A percentile compares a stretch with the other conserved stretches of the same genome.
Conservation (phyloP, 1,284 basidiomycete species). For the Tilletia setariae region DNA sequence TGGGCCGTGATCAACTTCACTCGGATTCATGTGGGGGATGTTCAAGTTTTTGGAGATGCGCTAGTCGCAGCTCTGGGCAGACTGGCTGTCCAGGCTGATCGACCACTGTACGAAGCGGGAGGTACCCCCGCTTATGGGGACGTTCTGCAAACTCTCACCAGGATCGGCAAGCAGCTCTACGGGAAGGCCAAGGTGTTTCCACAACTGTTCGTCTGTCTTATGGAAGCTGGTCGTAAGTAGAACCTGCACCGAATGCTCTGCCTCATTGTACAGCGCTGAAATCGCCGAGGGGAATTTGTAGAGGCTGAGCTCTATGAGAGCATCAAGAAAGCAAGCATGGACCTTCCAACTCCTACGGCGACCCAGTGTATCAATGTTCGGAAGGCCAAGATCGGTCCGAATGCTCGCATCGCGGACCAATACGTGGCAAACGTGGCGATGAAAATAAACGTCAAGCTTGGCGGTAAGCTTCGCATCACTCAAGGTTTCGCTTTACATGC, state of each 20-base stretch:
- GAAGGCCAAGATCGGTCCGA: constrained; percentile 33
- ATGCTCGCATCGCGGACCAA: constrained; percentile 51
- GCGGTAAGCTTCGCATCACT: constrained; percentile 39
- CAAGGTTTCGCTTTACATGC: background rate
- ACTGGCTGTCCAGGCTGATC: constrained; percentile 25
- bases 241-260: background rate
- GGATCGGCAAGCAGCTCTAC: constrained; percentile 21
- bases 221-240: constrained; percentile 22
- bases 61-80: constrained; percentile 20
- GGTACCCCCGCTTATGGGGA: constrained; percentile 1
- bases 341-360: background rate
- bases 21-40: constrained; percentile 1
- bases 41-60: constrained; percentile 21
- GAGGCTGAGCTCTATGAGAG: background rate
- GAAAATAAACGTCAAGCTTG: constrained; percentile 57
- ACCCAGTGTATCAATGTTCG: constrained; percentile 6
- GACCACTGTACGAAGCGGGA: constrained; percentile 17
- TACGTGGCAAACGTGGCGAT: constrained; percentile 56
- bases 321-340: constrained; percentile 3
- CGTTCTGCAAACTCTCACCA: constrained; percentile 19
- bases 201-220: constrained; percentile 36
- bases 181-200: constrained; percentile 23
- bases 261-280: background rate
- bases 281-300: background rate
- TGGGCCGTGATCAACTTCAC: constrained; percentile 39